Percentiles rank a stretch among this genome's conserved stretches.
These are phyloP conservation scores for Fomes fomentarius DNA, from an alignment of 1,284 basidiomycete species.

Conservation along the genomic window DNA sequence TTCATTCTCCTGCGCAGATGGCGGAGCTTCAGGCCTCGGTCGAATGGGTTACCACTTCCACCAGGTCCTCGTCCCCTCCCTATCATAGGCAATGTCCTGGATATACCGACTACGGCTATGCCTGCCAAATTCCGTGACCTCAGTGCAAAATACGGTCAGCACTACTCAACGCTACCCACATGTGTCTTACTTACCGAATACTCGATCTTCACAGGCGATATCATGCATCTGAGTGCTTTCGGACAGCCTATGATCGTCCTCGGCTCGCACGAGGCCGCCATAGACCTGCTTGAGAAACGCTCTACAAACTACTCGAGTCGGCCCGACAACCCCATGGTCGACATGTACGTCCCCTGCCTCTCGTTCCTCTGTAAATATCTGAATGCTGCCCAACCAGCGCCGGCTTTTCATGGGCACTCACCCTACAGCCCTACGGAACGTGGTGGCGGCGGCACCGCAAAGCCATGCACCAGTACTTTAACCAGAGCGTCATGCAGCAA, in stretches of 20 bases:
- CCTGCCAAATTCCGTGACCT: constrained; percentile 1
- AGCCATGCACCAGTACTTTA: constrained; percentile 22
- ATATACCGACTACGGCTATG: constrained; percentile 5
- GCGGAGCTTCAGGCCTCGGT: too few species aligned
- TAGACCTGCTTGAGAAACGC: constrained; percentile 25
- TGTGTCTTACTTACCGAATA: too few species aligned
- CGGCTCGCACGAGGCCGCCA: constrained; percentile 8
- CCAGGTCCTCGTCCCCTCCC: constrained; percentile 7
- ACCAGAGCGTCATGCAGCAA: constrained; percentile 5
- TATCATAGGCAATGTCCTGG: constrained; percentile 8
- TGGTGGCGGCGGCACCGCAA: constrained; percentile 9
- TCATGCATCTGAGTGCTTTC: constrained; percentile 13
- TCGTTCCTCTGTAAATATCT: too few species aligned
- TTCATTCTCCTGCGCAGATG: too few species aligned
- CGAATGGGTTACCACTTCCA: too few species aligned
- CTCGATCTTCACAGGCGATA: constrained; percentile 7
- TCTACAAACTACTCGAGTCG: constrained; percentile 17
- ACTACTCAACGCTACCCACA: too few species aligned
- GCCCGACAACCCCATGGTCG: constrained; percentile 6
- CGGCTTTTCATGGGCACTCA: constrained; percentile 15
- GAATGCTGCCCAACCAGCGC: not conserved
- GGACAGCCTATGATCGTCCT: constrained; percentile 17
- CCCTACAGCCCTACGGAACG: constrained; percentile 15
- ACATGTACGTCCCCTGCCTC: constrained; percentile 9
- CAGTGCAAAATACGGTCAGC: not conserved